Percentiles rank a stretch among this genome's conserved stretches.
Evolutionary conservation across 2,329 filamentous ascomycete species (phyloP).

Genomic region (Fusarium verrucosum): DNA sequence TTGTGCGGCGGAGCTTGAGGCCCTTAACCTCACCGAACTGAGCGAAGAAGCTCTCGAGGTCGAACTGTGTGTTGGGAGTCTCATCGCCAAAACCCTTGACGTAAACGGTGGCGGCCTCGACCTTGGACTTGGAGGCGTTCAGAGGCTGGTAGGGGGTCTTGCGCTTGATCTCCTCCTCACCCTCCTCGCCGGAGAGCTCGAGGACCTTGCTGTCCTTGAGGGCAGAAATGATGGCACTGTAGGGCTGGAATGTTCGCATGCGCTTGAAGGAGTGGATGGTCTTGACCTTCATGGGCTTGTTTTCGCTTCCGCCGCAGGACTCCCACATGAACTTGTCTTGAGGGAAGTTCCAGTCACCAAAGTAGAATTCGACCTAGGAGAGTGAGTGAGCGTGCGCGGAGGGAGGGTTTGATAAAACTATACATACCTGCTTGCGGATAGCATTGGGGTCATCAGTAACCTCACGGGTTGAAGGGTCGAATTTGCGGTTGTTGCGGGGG

Average conservation of each 20-base stretch:
- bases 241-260: slow-evolving; percentile 94
- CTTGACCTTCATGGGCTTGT: slow-evolving; percentile 82
- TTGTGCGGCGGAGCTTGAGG: slow-evolving; percentile 84
- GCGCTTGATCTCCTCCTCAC: slow-evolving; percentile 77
- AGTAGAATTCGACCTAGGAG: slow-evolving; percentile 90
- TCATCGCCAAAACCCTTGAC: slow-evolving; percentile 94
- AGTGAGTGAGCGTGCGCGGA: slow-evolving; percentile 12
- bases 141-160: slow-evolving; percentile 73
- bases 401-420: background rate
- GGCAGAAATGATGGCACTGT: slow-evolving; percentile 82
- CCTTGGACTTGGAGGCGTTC: slow-evolving; percentile 68
- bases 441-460: slow-evolving; percentile 80
- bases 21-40: slow-evolving; percentile 81
- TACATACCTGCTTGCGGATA: slow-evolving; percentile 81
- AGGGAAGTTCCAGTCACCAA: slow-evolving; percentile 88
- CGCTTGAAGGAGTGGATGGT: slow-evolving; percentile 89
- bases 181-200: slow-evolving; percentile 77
- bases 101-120: slow-evolving; percentile 82
- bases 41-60: slow-evolving; percentile 91
- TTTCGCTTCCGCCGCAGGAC: slow-evolving; percentile 78
- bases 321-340: slow-evolving; percentile 88
- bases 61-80: slow-evolving; percentile 84
- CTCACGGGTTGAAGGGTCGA: slow-evolving; percentile 71
- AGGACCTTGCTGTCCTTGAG: slow-evolving; percentile 80
- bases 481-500: slow-evolving; percentile 70